Base-by-base conservation (phyloP, 2,329 filamentous ascomycete genomes). In the Fonsecaea multimorphosa region DNA sequence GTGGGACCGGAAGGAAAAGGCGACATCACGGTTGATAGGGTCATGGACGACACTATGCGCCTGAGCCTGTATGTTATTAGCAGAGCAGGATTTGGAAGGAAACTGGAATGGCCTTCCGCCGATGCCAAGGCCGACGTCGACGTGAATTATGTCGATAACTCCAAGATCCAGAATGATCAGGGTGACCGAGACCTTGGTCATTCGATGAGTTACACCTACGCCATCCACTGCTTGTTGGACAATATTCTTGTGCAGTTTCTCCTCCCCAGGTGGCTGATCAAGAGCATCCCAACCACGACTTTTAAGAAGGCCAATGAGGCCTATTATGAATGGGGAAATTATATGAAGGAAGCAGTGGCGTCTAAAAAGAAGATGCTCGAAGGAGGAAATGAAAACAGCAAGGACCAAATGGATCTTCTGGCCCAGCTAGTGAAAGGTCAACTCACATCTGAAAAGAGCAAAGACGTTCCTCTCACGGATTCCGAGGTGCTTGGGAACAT, bases 11-110 rank as follows among this genome's bases (percentile, higher is more conserved):
- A 80, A 36, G 77, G 77, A 2, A 68, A 74, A 61, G 78, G 73
- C 6, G 80, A 80, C 65, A 76, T 74, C 46, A 86, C 86, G 0
- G 80, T 92, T 27, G 76, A 78, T 40, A 84, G 87, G 5, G 78
- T 85, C 1, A 86, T 89, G 46, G 78, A 82, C 27, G 89, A 92
- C 70, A 87, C 88, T 0, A 92, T 91, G 87, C 80, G 83, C 58
- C 75, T 87, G 67, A 84, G 83, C 61, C 74, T 88, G 52, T 83
- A 86, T 71, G 82, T 87, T 52, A 87, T 88, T 70, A 86, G 87
- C 68, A 87, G 87, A 67, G 89, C 91, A 61, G 91, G 91, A 0
- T 93, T 93, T 73, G 90, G 89, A 3, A 79, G 83, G 59, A 77
- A 80, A n/a, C 76, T 84, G 38, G 70, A 77, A 16, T 85, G 83